Evolutionary conservation across 306 rosid species (phyloP).

Genomic region (Vicia villosa): DNA sequence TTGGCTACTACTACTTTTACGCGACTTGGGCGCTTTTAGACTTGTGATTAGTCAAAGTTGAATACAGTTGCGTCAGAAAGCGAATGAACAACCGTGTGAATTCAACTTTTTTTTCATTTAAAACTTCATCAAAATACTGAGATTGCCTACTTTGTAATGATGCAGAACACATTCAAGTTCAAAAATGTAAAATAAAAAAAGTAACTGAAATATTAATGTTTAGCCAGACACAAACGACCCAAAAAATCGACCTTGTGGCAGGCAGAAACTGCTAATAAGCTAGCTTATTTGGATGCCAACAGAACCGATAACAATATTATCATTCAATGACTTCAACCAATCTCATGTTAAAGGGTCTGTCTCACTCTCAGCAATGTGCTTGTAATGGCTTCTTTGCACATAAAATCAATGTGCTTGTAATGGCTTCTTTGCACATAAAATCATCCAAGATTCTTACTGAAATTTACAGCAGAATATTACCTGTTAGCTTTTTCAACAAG

Average conservation of each 20-base stretch:
- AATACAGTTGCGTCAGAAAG: background rate
- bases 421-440: constrained; percentile 30
- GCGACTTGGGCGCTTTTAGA: background rate
- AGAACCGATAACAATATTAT: constrained; percentile 34
- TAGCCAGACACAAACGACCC: constrained; percentile 8
- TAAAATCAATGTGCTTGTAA: constrained; percentile 38
- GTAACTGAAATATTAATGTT: background rate
- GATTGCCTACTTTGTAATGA: constrained; percentile 19
- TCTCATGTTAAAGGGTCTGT: constrained; percentile 25
- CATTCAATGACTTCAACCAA: constrained; percentile 29
- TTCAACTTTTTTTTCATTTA: background rate
- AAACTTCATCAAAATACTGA: constrained; percentile 7
- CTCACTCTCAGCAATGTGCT: constrained; percentile 32
- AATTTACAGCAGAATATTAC: constrained; percentile 15
- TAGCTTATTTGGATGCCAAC: constrained; percentile 21
- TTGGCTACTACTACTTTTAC: constrained; percentile 3
- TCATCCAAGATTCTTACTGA: constrained; percentile 36
- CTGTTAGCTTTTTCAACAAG: constrained; percentile 57
- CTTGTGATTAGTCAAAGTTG: background rate
- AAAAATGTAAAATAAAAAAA: background rate
- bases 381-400: constrained; percentile 4
- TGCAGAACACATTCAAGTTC: constrained; percentile 1
- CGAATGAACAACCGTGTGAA: background rate
- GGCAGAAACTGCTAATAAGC: constrained; percentile 26
- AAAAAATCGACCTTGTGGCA: constrained; percentile 23